phyloP scores from a whole-genome alignment of 2,329 filamentous ascomycete species.

The Paramyrothecium roridum region DNA sequence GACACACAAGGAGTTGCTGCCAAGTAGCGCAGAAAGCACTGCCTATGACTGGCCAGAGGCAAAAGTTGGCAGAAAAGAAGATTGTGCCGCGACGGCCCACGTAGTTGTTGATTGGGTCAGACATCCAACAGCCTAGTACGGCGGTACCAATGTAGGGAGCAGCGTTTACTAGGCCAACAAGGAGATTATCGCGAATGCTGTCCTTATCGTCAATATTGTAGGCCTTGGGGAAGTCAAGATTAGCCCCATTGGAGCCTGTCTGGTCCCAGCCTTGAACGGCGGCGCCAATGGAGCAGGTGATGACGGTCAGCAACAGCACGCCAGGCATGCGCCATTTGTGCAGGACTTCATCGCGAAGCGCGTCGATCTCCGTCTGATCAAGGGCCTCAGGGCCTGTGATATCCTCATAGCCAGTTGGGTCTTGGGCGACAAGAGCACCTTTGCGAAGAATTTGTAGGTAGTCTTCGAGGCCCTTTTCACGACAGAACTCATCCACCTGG shows the following conservation, averaged over 20 bases:
- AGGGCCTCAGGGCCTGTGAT: slow-evolving; percentile 57
- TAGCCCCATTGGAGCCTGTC: slow-evolving; percentile 62
- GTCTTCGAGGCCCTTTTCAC: slow-evolving; percentile 54
- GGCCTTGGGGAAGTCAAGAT: slow-evolving; percentile 54
- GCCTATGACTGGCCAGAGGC: slow-evolving; percentile 67
- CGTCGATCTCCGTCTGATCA: slow-evolving; percentile 54
- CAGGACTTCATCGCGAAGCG: slow-evolving; percentile 57
- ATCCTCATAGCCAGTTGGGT: slow-evolving; percentile 59
- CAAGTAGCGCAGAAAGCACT: slow-evolving; percentile 69
- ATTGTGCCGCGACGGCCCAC: slow-evolving; percentile 52
- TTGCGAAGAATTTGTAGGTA: slow-evolving; percentile 59
- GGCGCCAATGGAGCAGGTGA: slow-evolving; percentile 65
- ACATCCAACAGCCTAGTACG: slow-evolving; percentile 60
- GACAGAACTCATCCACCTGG: slow-evolving; percentile 61
- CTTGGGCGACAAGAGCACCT: slow-evolving; percentile 72
- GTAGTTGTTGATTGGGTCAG: slow-evolving; percentile 55
- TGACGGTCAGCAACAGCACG: slow-evolving; percentile 64
- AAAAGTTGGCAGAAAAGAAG: slow-evolving; percentile 72
- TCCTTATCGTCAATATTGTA: slow-evolving; percentile 38
- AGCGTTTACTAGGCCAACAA: slow-evolving; percentile 68
- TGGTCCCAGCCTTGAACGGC: slow-evolving; percentile 71
- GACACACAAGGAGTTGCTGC: slow-evolving; percentile 67
- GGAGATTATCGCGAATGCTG: slow-evolving; percentile 34
- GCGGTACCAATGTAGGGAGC: slow-evolving; percentile 48
- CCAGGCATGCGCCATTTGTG: slow-evolving; percentile 67